These are phyloP conservation scores for Luffa acutangula DNA, from an alignment of 306 rosid species.

Conservation along the genomic window DNA sequence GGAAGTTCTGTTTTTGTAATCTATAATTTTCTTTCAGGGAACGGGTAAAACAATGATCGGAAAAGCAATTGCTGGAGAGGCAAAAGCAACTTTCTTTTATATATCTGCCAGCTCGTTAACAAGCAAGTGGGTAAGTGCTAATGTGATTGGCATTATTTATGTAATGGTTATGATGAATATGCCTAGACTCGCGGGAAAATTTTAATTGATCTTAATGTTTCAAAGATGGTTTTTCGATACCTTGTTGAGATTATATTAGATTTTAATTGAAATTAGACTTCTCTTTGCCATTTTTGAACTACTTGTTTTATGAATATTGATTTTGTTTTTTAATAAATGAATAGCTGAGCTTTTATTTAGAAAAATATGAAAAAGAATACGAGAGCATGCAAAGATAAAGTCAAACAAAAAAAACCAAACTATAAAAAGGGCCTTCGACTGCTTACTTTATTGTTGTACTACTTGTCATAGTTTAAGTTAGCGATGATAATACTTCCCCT, in stretches of 20 bases:
- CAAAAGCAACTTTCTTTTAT: conserved; percentile 94
- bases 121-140: conserved; percentile 84
- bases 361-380: no score
- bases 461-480: background rate
- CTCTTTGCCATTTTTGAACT: conserved; percentile 3
- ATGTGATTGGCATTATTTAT: background rate
- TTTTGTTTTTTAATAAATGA: background rate
- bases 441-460: background rate
- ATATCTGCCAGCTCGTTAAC: conserved; percentile 92
- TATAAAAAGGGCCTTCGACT: background rate
- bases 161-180: conserved; percentile 8
- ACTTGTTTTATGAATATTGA: conserved; percentile 10
- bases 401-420: no score
- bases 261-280: conserved; percentile 11
- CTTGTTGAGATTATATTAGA: conserved; percentile 13
- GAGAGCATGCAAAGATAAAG: no score
- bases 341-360: no score
- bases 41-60: conserved; percentile 99
- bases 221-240: background rate
- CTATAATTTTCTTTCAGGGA: conserved; percentile 48
- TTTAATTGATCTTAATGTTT: background rate
- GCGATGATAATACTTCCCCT: background rate
- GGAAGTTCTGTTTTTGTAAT: conserved; percentile 13
- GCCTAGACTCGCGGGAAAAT: background rate
- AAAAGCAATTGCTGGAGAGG: conserved; percentile 99